phyloP scores from a whole-genome alignment of 1,284 basidiomycete species.

The Apiotrichum gracile region DNA sequence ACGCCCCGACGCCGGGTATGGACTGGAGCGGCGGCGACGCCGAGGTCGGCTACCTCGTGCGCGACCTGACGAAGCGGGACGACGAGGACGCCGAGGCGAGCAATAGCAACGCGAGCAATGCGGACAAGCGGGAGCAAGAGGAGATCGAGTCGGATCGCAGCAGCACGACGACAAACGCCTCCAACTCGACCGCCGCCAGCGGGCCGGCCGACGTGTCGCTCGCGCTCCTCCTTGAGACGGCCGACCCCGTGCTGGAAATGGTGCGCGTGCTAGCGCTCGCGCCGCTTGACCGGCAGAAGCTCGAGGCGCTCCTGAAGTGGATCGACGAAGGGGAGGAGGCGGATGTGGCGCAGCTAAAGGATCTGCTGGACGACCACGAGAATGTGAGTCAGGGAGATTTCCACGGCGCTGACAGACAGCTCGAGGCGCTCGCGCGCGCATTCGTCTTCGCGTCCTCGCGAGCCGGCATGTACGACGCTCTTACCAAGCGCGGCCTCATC shows the following conservation, averaged over 20 bases:
- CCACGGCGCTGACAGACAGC: conserved; percentile 4
- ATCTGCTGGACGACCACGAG: not conserved
- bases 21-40: too few relatives aligned
- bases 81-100: too few relatives aligned
- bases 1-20: too few relatives aligned
- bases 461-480: not conserved
- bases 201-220: not conserved
- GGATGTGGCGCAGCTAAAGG: conserved; percentile 5
- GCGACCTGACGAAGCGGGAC: not conserved
- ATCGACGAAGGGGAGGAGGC: conserved; percentile 14
- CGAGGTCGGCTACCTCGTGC: too few relatives aligned
- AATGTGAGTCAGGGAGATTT: conserved; percentile 1
- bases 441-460: conserved; percentile 5
- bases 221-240: not conserved
- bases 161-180: not conserved
- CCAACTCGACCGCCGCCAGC: not conserved
- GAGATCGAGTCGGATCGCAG: not conserved
- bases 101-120: too few relatives aligned
- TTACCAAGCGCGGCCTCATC: not conserved
- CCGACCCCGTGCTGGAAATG: conserved; percentile 15
- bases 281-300: conserved; percentile 33
- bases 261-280: conserved; percentile 18
- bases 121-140: too few relatives aligned
- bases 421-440: conserved; percentile 3
- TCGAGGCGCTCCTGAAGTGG: conserved; percentile 33